Percentiles rank a stretch among this genome's conserved stretches.
Conservation (phyloP, 768 basidiomycete species). For the Auriscalpium vulgare region DNA sequence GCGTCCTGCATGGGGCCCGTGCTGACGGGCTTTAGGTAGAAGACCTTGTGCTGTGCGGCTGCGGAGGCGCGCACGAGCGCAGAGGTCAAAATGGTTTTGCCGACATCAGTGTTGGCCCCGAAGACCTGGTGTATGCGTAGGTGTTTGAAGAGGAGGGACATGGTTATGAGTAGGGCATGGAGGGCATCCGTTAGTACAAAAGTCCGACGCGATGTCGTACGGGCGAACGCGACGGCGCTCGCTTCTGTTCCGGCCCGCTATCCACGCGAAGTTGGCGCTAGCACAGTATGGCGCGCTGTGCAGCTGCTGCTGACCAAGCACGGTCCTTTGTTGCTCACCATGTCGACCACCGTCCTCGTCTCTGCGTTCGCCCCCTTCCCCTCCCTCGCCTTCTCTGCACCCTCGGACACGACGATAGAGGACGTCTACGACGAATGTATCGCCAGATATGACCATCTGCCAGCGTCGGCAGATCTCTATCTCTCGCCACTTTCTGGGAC, state of each 20-base stretch:
- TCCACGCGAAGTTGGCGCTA: neutral
- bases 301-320: neutral
- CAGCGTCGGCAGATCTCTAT: conserved; percentile 30
- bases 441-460: conserved; percentile 41
- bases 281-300: neutral
- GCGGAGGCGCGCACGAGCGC: conserved; percentile 80
- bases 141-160: conserved; percentile 81
- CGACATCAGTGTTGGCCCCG: conserved; percentile 94
- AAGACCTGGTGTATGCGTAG: conserved; percentile 87
- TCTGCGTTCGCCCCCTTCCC: conserved; percentile 57
- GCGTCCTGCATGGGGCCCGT: conserved; percentile 77
- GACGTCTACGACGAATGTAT: conserved; percentile 37
- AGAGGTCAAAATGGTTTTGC: conserved; percentile 86
- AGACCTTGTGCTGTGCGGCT: conserved; percentile 38
- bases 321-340: conserved; percentile 17
- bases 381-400: conserved; percentile 40
- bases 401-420: conserved; percentile 31
- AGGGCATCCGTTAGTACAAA: neutral
- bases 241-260: neutral
- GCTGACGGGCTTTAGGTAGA: conserved; percentile 86
- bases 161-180: conserved; percentile 20
- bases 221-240: neutral
- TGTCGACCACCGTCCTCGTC: conserved; percentile 47
- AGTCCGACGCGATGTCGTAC: neutral
- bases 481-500: conserved; percentile 34